Evolutionary conservation across 768 basidiomycete species (phyloP), one percentile per base, ranked within the genome.

Genomic region (Lactarius trivialis): DNA sequence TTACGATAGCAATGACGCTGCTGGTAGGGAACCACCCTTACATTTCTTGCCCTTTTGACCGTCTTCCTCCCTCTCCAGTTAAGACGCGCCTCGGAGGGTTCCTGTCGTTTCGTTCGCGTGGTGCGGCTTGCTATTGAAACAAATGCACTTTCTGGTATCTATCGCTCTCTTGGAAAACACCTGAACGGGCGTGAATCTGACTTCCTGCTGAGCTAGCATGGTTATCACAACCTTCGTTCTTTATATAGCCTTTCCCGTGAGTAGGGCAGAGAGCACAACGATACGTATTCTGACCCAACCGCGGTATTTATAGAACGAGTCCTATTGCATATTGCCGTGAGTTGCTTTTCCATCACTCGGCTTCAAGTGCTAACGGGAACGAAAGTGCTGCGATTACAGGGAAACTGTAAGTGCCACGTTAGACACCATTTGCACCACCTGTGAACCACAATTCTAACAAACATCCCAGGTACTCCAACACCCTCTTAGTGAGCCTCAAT

Each of bases 91-190:
- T 12, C n/a, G 41, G 66, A 28, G n/a, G 26, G 55, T n/a, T 19
- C n/a, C n/a, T n/a, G n/a, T n/a, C 45, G 12, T 15, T 55, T 63
- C 32, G 32, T 59, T 6, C 61, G 70, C 12, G 49, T 71, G 4
- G 68, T 71, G 12, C 69, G 67, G 11, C 34, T 71, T 28, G 66
- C 68, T 11, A 59, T 71, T 24, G 70, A 71, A 58, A 71, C 71
- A 4, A 71, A 70, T 36, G 28, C 53, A 8, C 56, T 70, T 57
- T 17, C 67, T 61, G 34, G 66, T 64, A 36, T 48, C 61, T 11
- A 61, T 61, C 50, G 21, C 7, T 21, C 36, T 17, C 11, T n/a
- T n/a, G n/a, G n/a, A 48, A 12, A 15, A 49, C 28, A 5, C 4
- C 41, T 21, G 9, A n/a, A 17, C 9, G n/a, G n/a, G 19, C 51